A percentile compares a stretch with the other conserved stretches of the same genome.
Conservation (phyloP, 352 stramenopile genomes). For the Phytopythium kandeliae region DNA sequence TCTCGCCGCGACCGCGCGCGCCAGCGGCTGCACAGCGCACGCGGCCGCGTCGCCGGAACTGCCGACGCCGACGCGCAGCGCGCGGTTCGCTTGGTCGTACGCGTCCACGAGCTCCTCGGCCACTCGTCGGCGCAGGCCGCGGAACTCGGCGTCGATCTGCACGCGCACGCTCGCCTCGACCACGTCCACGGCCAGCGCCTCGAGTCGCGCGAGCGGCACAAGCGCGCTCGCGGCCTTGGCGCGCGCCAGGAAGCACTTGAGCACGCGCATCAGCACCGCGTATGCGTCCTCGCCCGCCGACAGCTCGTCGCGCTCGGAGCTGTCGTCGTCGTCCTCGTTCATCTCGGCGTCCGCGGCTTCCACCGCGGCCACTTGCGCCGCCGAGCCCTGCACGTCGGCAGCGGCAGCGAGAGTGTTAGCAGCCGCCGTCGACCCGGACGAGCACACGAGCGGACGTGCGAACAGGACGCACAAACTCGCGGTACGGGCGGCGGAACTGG, state of each 20-base stretch:
- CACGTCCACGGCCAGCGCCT: conserved; percentile 38
- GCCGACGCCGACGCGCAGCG: conserved; percentile 17
- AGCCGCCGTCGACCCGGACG: too few relatives aligned
- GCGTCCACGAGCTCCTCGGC: conserved; percentile 47
- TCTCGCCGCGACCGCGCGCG: conserved; percentile 39
- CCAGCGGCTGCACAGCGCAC: conserved; percentile 37
- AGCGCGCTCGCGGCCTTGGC: conserved; percentile 50
- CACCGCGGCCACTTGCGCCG: conserved; percentile 31
- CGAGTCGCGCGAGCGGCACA: conserved; percentile 49
- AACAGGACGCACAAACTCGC: conserved; percentile 54
- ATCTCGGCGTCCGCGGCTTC: conserved; percentile 19
- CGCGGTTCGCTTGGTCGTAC: conserved; percentile 37
- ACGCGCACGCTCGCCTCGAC: conserved; percentile 67
- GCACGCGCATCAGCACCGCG: conserved; percentile 75
- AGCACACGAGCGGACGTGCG: too few relatives aligned
- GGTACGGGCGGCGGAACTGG: conserved; percentile 50
- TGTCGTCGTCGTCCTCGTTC: conserved; percentile 20
- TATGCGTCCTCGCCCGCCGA: conserved; percentile 79
- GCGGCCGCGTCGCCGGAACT: conserved; percentile 14
- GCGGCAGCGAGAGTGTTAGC: too few relatives aligned
- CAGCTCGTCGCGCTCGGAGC: conserved; percentile 19
- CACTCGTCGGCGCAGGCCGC: conserved; percentile 48
- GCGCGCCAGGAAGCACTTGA: conserved; percentile 69
- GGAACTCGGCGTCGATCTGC: conserved; percentile 75
- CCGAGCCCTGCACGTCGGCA: conserved; percentile 30